Conservation (phyloP, 2,329 filamentous ascomycete genomes). For the Ambrosiella xylebori region DNA sequence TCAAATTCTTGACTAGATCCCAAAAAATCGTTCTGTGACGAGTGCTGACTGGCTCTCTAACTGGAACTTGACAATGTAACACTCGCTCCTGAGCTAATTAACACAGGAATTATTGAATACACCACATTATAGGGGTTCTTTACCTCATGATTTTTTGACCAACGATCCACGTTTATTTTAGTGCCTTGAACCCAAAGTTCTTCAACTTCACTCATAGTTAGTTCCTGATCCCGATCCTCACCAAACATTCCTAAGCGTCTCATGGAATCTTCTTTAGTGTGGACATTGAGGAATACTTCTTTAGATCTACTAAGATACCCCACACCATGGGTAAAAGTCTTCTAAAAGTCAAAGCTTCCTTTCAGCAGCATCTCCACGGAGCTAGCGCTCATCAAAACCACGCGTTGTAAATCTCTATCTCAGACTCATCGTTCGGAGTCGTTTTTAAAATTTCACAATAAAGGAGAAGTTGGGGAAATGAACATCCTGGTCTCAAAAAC, state of each 20-base stretch:
- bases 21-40: not conserved
- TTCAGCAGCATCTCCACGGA: conserved; percentile 19
- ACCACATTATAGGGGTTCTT: too few relatives aligned
- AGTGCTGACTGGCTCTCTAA: not conserved
- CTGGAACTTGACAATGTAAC: not conserved
- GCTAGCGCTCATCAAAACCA: conserved; percentile 17
- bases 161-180: too few relatives aligned
- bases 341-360: conserved; percentile 17
- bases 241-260: not conserved
- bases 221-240: too few relatives aligned
- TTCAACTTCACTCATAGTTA: too few relatives aligned
- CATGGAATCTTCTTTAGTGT: not conserved
- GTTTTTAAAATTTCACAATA: not conserved
- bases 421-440: not conserved
- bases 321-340: conserved; percentile 18
- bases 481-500: not conserved
- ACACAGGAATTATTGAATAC: too few relatives aligned
- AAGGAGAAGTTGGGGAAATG: not conserved
- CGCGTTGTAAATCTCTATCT: not conserved
- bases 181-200: too few relatives aligned
- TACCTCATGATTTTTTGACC: too few relatives aligned
- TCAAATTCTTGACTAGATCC: not conserved
- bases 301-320: conserved; percentile 17
- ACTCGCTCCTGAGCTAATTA: not conserved
- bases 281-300: not conserved